These are phyloP conservation scores for Cyclotella baltica DNA, from an alignment of 108 stramenopile species.

Conservation along the genomic window DNA sequence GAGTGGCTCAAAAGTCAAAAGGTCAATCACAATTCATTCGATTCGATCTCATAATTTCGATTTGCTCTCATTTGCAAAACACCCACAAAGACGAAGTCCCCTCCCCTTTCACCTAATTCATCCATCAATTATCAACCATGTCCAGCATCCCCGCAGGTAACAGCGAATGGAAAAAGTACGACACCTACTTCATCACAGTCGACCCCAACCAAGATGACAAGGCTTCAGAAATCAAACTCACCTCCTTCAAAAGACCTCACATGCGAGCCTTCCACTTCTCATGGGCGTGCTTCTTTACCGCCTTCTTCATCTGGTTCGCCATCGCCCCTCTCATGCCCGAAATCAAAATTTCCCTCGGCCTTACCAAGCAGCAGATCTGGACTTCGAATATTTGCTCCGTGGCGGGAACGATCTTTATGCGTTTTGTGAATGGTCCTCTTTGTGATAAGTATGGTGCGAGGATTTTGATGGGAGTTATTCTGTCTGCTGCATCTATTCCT, in stretches of 20 bases:
- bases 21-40: too few species aligned
- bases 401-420: slow-evolving; percentile 73
- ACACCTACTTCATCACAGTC: slow-evolving; percentile 63
- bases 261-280: slow-evolving; percentile 88
- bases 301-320: slow-evolving; percentile 91
- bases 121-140: neutral
- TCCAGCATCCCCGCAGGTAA: neutral
- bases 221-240: slow-evolving; percentile 77
- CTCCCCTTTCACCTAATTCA: too few species aligned
- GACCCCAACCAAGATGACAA: slow-evolving; percentile 79
- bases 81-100: too few species aligned
- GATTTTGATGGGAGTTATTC: slow-evolving; percentile 64
- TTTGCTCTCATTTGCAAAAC: too few species aligned
- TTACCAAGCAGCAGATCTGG: slow-evolving; percentile 77
- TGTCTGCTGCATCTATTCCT: slow-evolving; percentile 71
- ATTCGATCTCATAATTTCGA: too few species aligned
- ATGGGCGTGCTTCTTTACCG: slow-evolving; percentile 83
- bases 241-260: slow-evolving; percentile 67
- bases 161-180: slow-evolving; percentile 63
- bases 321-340: slow-evolving; percentile 83
- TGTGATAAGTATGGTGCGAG: slow-evolving; percentile 85
- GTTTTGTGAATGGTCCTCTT: slow-evolving; percentile 81
- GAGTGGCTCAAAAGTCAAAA: too few species aligned
- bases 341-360: slow-evolving; percentile 61
- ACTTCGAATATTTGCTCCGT: slow-evolving; percentile 76